Conservation (phyloP, 2,329 filamentous ascomycete genomes). For the Aurifilum marmelostoma region DNA sequence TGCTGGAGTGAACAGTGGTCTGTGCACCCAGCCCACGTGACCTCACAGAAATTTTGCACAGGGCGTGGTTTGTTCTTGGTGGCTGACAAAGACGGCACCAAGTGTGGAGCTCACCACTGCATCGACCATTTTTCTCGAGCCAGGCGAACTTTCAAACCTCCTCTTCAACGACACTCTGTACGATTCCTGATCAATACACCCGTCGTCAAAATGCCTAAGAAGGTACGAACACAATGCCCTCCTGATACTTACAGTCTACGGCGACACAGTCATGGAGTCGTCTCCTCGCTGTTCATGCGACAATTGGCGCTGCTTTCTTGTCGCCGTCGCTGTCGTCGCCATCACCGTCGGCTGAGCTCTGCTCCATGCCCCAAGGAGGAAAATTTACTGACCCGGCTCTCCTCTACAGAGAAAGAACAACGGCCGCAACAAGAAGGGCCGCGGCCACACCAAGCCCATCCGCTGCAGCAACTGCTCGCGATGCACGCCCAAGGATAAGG, state of each 20-base stretch:
- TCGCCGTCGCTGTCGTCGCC: neutral
- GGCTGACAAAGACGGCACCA: conserved; percentile 2
- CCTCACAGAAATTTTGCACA: conserved; percentile 9
- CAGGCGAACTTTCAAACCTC: conserved; percentile 4
- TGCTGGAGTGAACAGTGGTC: neutral
- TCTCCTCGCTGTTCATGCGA: neutral
- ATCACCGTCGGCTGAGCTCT: neutral
- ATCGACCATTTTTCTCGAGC: conserved; percentile 20
- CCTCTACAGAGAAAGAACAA: conserved; percentile 48
- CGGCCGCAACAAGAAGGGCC: conserved; percentile 99
- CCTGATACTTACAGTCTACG: neutral
- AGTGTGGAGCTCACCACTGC: conserved; percentile 1
- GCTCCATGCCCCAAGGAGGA: neutral
- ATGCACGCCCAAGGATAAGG: conserved; percentile 99
- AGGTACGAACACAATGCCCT: conserved; percentile 48
- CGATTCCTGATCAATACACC: conserved; percentile 43
- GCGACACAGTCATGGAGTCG: neutral
- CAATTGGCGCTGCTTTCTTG: neutral
- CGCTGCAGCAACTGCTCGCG: conserved; percentile 74
- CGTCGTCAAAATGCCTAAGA: conserved; percentile 71
- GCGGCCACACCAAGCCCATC: conserved; percentile 99
- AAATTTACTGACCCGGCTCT: conserved; percentile 10
- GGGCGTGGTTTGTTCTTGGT: neutral
- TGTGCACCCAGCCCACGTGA: neutral
- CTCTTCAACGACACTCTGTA: conserved; percentile 34